Base-by-base conservation (phyloP, 805 yeast genomes). In the Candida sakaeoensis region DNA sequence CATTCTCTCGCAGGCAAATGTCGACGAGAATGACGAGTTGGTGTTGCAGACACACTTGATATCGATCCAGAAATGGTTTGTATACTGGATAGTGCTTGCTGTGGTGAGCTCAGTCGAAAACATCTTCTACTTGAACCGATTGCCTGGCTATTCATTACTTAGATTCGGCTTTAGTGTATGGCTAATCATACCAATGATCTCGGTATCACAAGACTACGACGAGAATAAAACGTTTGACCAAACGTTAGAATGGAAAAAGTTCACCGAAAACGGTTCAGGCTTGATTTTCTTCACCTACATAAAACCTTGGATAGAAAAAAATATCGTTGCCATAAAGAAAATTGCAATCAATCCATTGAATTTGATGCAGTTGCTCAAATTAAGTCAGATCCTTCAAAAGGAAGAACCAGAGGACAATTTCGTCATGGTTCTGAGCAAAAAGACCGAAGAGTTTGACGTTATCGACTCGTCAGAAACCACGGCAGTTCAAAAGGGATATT, bases 31-130 rank as follows among this genome's bases (percentile, higher is more conserved):
- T 19, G 43, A 36, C 4, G 51, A 49, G 21, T 41, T 45, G 37
- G n/a, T 27, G 3, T 38, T 60, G 35, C 61, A 56, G 39, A 36
- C 37, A 19, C 57, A 53, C 37, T 50, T 62, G 39, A 44, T 60
- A 26, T 26, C 53, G 5, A 47, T 64, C 30, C 66, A 68, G 46
- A 64, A 72, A 58, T 68, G 72, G 73, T 52, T 61, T 21, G 55
- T 65, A 19, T 65, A 84, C 59, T 87, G 95, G 95, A 66, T 82
- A 9, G 79, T 83, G 1, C 58, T 72, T 39, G 72, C 81, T 6
- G 55, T 70, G 31, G 49, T 65, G 7, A 58, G 62, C 1, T 48
- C 61, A 9, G 75, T 72, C 42, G 64, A 72, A 32, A 54, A 63
- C 23, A 47, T 76, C 14, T 58, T 72, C 8, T 37, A 85, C n/a